Base-by-base conservation (phyloP, 2,329 filamentous ascomycete genomes). In the Aspergillus pseudoviridinutans region DNA sequence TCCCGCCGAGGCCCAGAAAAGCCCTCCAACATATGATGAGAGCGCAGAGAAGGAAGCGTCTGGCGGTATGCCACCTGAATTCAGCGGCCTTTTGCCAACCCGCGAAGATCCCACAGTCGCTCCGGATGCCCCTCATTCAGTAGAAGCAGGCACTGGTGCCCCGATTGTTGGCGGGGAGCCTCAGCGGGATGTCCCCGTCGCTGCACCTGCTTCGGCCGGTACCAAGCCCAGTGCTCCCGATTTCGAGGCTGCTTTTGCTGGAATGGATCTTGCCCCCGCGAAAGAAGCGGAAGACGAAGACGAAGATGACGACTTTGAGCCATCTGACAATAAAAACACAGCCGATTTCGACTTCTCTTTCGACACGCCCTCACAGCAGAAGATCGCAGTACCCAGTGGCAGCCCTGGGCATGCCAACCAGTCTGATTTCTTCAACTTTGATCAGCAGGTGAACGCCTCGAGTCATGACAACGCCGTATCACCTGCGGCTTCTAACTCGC, bases 301-400 rank as follows among this genome's bases (percentile, higher is more conserved):
- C 1, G 90, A 92, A 58, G 90, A 93, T 58, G 70, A 93, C 58
- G 70, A 74, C 53, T 68, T 68, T 24, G 71, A 71, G 46, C 64
- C 68, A 24, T 61, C 65, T 7, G 65, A 69, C 24, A 67, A 68
- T 28, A 74, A 74, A 55, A 69, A 69, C 49, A 60, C 68, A 10
- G 62, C 67, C 2, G 75, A 78, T 52, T 79, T 79, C 59, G 77
- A 80, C 58, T 78, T 79, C 52, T 75, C 76, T 2, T 80, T 80
- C 58, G 77, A 79, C 54, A 71, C 74, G 6, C 75, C 76, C 27
- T 65, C 71, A 12, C 68, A 70, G 14, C 67, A 71, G 42, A 63
- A 68, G 27, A 66, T 62, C 32, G 62, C 63, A 20, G 58, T 65
- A 12, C 62, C 67, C n/a, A 56, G 58, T 32, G 57, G 61, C 29